Evolutionary conservation across 768 basidiomycete genomes (phyloP).

Genomic region (Tulasnella sp.): DNA sequence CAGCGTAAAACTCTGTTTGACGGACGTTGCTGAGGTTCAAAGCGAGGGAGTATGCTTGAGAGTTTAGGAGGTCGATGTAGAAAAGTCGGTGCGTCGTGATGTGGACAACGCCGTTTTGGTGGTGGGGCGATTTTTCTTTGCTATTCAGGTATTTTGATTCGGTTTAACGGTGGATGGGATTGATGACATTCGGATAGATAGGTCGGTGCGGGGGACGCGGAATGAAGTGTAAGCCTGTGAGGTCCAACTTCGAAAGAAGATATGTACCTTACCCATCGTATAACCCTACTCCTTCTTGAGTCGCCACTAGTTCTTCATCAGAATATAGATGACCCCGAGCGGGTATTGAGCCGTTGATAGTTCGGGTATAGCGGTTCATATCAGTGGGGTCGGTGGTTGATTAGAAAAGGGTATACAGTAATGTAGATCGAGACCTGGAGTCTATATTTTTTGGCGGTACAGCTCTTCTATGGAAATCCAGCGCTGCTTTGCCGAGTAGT

Average conservation of each 20-base stretch:
- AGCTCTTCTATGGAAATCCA: background rate
- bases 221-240: background rate
- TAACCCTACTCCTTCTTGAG: conserved; percentile 76
- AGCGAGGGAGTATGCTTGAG: conserved; percentile 51
- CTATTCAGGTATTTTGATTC: conserved; percentile 40
- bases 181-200: background rate
- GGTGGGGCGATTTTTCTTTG: conserved; percentile 68
- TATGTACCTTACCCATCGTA: conserved; percentile 93
- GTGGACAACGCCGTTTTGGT: conserved; percentile 66
- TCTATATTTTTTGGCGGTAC: background rate
- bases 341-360: conserved; percentile 70
- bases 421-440: background rate
- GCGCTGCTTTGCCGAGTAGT: background rate
- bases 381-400: background rate
- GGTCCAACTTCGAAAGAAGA: conserved; percentile 21
- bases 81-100: conserved; percentile 80
- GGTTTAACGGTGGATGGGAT: background rate
- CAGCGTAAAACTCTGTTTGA: conserved; percentile 82
- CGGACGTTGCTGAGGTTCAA: conserved; percentile 56
- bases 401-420: background rate
- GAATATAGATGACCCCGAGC: conserved; percentile 66
- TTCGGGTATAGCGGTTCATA: conserved; percentile 34
- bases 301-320: conserved; percentile 67
- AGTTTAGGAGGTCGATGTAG: conserved; percentile 54
- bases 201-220: background rate